Percentiles rank a stretch among this genome's conserved stretches.
Evolutionary conservation across 345 rosid genomes (phyloP).

Genomic region (Turritis glabra): DNA sequence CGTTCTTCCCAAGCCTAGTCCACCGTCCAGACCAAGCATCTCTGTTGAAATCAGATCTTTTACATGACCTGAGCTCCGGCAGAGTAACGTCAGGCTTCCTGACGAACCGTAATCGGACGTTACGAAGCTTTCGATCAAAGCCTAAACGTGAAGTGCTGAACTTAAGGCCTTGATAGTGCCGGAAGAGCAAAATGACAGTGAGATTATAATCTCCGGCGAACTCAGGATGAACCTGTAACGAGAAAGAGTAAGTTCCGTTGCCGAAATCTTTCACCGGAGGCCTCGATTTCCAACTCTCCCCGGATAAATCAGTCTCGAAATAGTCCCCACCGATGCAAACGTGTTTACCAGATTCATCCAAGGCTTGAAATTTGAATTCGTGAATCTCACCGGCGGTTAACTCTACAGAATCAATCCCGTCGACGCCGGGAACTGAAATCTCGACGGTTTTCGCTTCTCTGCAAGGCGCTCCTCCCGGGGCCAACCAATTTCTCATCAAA

Average conservation of each 20-base stretch:
- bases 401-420: slow-evolving; percentile 51
- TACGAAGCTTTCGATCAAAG: slow-evolving; percentile 56
- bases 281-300: slow-evolving; percentile 84
- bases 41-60: slow-evolving; percentile 58
- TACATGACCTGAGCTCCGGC: slow-evolving; percentile 55
- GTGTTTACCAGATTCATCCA: slow-evolving; percentile 52
- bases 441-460: slow-evolving; percentile 57
- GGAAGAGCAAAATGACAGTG: slow-evolving; percentile 69
- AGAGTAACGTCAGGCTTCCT: slow-evolving; percentile 39
- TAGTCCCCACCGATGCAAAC: slow-evolving; percentile 87
- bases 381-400: slow-evolving; percentile 66
- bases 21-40: slow-evolving; percentile 88
- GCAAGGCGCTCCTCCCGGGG: slow-evolving; percentile 72
- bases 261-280: slow-evolving; percentile 79
- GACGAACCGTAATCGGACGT: slow-evolving; percentile 47
- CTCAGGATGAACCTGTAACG: slow-evolving; percentile 89
- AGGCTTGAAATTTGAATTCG: slow-evolving; percentile 61
- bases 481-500: slow-evolving; percentile 61
- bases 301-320: slow-evolving; percentile 86
- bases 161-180: slow-evolving; percentile 77
- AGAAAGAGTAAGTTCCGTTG: slow-evolving; percentile 71
- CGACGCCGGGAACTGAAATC: slow-evolving; percentile 58
- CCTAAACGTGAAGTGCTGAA: slow-evolving; percentile 65
- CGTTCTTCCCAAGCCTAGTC: slow-evolving; percentile 82
- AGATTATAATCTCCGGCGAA: slow-evolving; percentile 72